These are phyloP conservation scores for Tetrapisispora nanseiensis DNA, from an alignment of 805 yeast genomes.

Conservation along the genomic window DNA sequence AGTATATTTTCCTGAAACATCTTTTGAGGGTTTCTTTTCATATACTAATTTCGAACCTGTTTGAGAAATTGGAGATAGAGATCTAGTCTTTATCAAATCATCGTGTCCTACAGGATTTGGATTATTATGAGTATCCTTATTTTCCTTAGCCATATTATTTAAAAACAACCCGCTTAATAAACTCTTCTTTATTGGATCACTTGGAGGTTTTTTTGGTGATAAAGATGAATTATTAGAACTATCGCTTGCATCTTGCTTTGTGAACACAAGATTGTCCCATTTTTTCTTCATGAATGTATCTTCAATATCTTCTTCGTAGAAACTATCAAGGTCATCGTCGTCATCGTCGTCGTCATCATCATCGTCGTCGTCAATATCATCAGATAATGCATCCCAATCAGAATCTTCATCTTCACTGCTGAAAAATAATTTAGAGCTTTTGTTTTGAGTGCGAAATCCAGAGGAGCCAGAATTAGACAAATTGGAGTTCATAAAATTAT, in stretches of 20 bases:
- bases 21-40: not conserved
- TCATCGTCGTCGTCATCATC: constrained; percentile 15
- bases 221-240: not conserved
- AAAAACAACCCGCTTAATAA: constrained; percentile 24
- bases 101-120: not conserved
- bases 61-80: not conserved
- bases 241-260: constrained; percentile 9
- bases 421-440: constrained; percentile 18
- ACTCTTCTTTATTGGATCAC: constrained; percentile 20
- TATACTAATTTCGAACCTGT: not conserved
- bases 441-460: not conserved
- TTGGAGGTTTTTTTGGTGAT: constrained; percentile 3
- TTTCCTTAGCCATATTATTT: constrained; percentile 10
- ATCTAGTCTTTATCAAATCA: not conserved
- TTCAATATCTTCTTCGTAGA: constrained; percentile 22
- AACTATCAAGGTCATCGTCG: constrained; percentile 15
- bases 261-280: constrained; percentile 26
- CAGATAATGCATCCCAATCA: constrained; percentile 25
- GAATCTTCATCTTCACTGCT: constrained; percentile 30
- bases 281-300: constrained; percentile 25
- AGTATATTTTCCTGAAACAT: not conserved
- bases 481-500: constrained; percentile 3
- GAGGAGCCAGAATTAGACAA: not conserved
- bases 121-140: not conserved
- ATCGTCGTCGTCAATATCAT: constrained; percentile 16